Percentiles rank a stretch among this genome's conserved stretches.
These are phyloP conservation scores for Geotrichum carabidarum DNA, from an alignment of 1,139 yeast species.

Conservation along the genomic window DNA sequence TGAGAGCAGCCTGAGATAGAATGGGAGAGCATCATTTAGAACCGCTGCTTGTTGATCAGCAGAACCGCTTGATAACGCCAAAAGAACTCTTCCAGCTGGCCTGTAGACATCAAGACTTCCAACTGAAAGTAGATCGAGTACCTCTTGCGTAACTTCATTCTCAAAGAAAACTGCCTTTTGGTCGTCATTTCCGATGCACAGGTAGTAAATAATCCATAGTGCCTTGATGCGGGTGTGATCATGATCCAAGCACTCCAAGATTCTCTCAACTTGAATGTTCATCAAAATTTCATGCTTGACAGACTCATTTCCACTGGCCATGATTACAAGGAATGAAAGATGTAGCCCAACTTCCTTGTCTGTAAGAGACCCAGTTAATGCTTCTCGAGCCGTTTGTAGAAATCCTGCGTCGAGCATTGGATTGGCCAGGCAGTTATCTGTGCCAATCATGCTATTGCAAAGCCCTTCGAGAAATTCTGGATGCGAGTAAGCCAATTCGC, in stretches of 20 bases:
- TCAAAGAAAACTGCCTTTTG: not conserved
- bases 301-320: not conserved
- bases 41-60: not conserved
- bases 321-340: not conserved
- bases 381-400: not conserved
- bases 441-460: not conserved
- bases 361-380: not conserved
- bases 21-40: not conserved
- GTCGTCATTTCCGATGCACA: not conserved
- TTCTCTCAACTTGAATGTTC: not conserved
- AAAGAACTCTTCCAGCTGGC: not conserved
- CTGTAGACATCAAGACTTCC: not conserved
- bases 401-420: slow-evolving; percentile 1
- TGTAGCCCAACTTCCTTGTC: not conserved
- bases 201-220: not conserved
- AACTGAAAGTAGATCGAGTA: not conserved
- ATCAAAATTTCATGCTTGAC: not conserved
- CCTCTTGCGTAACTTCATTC: not conserved
- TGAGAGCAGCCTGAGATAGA: not conserved
- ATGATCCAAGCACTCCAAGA: not conserved
- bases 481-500: not conserved
- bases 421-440: not conserved
- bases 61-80: not conserved
- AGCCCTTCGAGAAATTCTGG: not conserved
- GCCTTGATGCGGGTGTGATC: not conserved